Evolutionary conservation across 371 early-diverging fungal genomes (phyloP).

Genomic region (Apophysomyces trapeziformis): DNA sequence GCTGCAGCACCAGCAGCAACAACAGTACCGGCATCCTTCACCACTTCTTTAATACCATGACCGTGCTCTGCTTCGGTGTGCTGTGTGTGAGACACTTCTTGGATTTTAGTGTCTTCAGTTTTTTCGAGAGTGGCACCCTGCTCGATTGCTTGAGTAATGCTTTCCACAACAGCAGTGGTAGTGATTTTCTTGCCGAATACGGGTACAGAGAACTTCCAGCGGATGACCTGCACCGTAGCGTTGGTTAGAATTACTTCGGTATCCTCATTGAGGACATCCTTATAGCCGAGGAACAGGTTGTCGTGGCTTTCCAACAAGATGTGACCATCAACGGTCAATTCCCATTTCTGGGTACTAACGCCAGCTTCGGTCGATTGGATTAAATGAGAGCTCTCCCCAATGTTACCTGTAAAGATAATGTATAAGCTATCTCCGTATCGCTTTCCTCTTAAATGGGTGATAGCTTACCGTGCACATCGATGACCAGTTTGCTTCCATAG

Average conservation of each 20-base stretch:
- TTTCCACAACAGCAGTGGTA: neutral
- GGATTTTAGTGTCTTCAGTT: constrained; percentile 45
- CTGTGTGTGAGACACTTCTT: constrained; percentile 27
- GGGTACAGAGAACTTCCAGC: constrained; percentile 49
- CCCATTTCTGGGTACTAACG: constrained; percentile 42
- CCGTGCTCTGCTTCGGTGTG: constrained; percentile 28
- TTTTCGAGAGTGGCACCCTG: constrained; percentile 31
- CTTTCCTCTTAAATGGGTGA: neutral
- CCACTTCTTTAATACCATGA: constrained; percentile 24
- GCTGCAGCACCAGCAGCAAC: constrained; percentile 9
- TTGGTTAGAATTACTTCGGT: constrained; percentile 33
- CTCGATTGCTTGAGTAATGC: constrained; percentile 29
- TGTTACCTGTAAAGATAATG: constrained; percentile 22
- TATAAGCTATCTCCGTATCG: neutral
- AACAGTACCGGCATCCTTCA: constrained; percentile 12
- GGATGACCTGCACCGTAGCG: constrained; percentile 9
- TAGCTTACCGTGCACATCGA: constrained; percentile 42
- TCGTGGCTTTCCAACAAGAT: constrained; percentile 40
- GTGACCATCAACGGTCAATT: constrained; percentile 42
- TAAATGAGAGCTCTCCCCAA: constrained; percentile 24
- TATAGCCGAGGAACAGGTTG: constrained; percentile 30
- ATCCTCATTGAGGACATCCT: constrained; percentile 30
- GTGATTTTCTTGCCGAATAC: constrained; percentile 39
- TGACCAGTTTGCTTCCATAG: constrained; percentile 52
- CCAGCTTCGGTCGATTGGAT: constrained; percentile 28